Base-by-base conservation (phyloP, 305 asterid species). In the Fraxinus ornus region DNA sequence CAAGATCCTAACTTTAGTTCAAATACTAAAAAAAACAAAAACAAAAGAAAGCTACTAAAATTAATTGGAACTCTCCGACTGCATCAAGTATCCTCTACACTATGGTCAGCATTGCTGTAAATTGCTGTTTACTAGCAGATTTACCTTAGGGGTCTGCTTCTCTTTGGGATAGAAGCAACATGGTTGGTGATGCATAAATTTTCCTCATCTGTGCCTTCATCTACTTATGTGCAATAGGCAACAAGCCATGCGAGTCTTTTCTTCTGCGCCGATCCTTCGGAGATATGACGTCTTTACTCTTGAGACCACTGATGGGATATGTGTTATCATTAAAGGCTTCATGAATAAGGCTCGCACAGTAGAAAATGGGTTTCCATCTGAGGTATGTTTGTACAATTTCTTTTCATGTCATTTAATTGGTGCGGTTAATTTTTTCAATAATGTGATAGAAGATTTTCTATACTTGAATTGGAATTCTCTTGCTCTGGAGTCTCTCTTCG, bases 301-400 rank as follows among this genome's bases (percentile, higher is more conserved):
- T 75, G 94, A 92, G 91, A 94, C 95, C 73, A 82, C 85, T 22
- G 98, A 94, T 83, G 97, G 94, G 79, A 86, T 89, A 82, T 87
- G 86, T 55, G 89, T 94, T 68, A 72, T 90, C 64, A 77, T 94
- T 39, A 47, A 86, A 17, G 95, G 96, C 80, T 86, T 89, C 32
- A 84, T 94, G 75, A 92, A 94, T 86, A 89, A 88, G 86, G 89
- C 83, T 82, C 90, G 85, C 70, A 91, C 97, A 0, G 52, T 77
- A 78, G 93, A 87, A 76, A 92, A 88, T 91, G 94, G 94, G 75
- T 91, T 92, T 86, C 83, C 93, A 44, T 83, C 94, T 5, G 90
- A 89, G 91, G 97, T 89, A 86, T 85, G 94, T 82, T 52, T 30
- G 30, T 17, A 15, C 33, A 24, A 81, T 41, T 70, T 49, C 77